A percentile compares a stretch with the other conserved stretches of the same genome.
These are phyloP conservation scores for Solanum chmielewskii DNA, from an alignment of 257 asterid genomes.

Conservation along the genomic window DNA sequence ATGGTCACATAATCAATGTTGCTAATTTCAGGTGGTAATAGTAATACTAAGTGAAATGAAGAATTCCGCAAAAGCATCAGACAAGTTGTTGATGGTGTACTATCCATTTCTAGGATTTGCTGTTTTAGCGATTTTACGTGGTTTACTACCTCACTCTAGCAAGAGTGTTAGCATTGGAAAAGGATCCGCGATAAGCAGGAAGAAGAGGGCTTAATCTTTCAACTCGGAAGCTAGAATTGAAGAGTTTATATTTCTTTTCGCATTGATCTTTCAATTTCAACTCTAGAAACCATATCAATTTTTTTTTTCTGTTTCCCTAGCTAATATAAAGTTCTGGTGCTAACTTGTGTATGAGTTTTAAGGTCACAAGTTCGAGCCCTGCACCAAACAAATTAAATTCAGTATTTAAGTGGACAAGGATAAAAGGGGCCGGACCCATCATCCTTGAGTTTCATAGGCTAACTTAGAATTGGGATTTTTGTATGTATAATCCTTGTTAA, in stretches of 20 bases:
- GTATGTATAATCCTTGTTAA: neutral
- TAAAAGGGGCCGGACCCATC: neutral
- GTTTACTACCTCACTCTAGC: conserved; percentile 34
- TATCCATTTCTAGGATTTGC: conserved; percentile 63
- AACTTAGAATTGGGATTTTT: neutral
- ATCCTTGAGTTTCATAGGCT: neutral
- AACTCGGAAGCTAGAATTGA: neutral
- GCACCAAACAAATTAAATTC: neutral
- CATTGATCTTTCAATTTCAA: neutral
- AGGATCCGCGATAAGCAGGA: conserved; percentile 23
- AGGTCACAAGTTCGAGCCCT: neutral
- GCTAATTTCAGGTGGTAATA: conserved; percentile 44
- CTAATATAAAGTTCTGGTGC: neutral
- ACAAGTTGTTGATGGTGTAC: conserved; percentile 44
- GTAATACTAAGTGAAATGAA: conserved; percentile 50
- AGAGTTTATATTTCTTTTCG: neutral
- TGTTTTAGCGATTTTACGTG: conserved; percentile 55
- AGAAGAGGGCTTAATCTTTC: conserved; percentile 45
- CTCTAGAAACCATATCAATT: neutral
- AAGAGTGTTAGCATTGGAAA: conserved; percentile 30
- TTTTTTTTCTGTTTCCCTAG: neutral
- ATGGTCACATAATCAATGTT: neutral
- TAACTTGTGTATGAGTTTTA: neutral
- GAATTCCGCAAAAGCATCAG: conserved; percentile 49
- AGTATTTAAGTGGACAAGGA: neutral